Conservation (phyloP, 2,329 filamentous ascomycete genomes). For the Beauveria rudraprayagi region DNA sequence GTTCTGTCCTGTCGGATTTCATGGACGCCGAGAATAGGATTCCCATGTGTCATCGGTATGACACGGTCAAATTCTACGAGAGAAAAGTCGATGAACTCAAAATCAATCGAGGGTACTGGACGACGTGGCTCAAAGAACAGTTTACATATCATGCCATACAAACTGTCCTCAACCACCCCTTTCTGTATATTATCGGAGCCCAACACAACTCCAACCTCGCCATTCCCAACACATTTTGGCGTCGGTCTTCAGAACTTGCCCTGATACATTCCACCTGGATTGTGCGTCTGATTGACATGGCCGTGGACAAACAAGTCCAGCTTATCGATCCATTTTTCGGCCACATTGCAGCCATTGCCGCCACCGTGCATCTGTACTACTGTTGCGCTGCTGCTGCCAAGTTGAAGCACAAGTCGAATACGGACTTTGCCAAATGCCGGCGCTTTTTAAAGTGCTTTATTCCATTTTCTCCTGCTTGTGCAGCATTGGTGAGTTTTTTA, state of each 20-base stretch:
- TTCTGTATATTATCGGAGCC: constrained; percentile 43
- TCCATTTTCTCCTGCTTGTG: constrained; percentile 37
- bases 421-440: constrained; percentile 43
- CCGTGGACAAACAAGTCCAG: constrained; percentile 39
- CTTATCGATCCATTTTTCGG: constrained; percentile 45
- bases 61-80: constrained; percentile 44
- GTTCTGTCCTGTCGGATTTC: constrained; percentile 41
- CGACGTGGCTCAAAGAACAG: constrained; percentile 44
- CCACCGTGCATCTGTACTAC: constrained; percentile 45
- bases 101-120: constrained; percentile 40
- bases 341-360: constrained; percentile 42
- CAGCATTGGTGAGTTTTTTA: constrained; percentile 31
- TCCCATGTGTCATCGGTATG: constrained; percentile 43
- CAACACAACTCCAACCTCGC: constrained; percentile 43
- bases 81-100: constrained; percentile 37
- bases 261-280: constrained; percentile 46
- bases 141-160: constrained; percentile 45
- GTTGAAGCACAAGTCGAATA: constrained; percentile 43
- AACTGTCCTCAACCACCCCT: constrained; percentile 44
- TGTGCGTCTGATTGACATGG: constrained; percentile 46
- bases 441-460: constrained; percentile 41
- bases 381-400: constrained; percentile 41
- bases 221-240: constrained; percentile 47
- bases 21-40: constrained; percentile 42
- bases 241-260: constrained; percentile 41